These are phyloP conservation scores for Saccharomycopsis sp. DNA, from an alignment of 805 yeast species.

Conservation along the genomic window DNA sequence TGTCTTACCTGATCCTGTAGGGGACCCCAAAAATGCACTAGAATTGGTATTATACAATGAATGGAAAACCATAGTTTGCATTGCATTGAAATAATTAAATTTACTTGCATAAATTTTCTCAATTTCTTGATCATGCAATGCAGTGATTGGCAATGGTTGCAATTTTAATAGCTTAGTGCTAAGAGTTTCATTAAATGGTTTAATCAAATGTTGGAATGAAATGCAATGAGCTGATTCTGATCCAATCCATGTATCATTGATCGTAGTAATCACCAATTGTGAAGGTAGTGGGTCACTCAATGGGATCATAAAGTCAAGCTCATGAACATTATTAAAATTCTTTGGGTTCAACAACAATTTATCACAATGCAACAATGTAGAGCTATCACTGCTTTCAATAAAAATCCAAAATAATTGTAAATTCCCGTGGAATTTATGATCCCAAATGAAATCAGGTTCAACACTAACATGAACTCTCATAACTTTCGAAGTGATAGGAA, in stretches of 20 bases:
- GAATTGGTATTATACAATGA: constrained; percentile 72
- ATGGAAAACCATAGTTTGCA: constrained; percentile 97
- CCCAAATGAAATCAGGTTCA: constrained; percentile 83
- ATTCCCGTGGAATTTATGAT: constrained; percentile 68
- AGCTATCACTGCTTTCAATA: constrained; percentile 69
- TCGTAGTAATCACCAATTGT: constrained; percentile 70
- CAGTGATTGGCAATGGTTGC: constrained; percentile 81
- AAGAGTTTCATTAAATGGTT: constrained; percentile 82
- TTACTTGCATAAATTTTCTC: constrained; percentile 60
- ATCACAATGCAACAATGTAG: constrained; percentile 73
- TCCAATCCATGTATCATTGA: constrained; percentile 88
- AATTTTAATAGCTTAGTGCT: constrained; percentile 73
- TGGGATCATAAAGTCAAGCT: constrained; percentile 89
- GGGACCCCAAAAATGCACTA: constrained; percentile 90
- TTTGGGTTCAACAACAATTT: constrained; percentile 61
- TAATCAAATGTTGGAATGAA: constrained; percentile 82
- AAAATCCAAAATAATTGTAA: constrained; percentile 88
- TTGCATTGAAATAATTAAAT: constrained; percentile 89
- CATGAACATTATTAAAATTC: constrained; percentile 50
- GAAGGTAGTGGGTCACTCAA: constrained; percentile 83
- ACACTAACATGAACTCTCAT: constrained; percentile 70
- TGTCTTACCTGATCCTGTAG: constrained; percentile 98
- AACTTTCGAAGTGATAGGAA: constrained; percentile 83
- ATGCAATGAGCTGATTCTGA: constrained; percentile 69
- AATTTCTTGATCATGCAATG: constrained; percentile 59